phyloP scores from a whole-genome alignment of 805 yeast species.

The Candida koratica region DNA sequence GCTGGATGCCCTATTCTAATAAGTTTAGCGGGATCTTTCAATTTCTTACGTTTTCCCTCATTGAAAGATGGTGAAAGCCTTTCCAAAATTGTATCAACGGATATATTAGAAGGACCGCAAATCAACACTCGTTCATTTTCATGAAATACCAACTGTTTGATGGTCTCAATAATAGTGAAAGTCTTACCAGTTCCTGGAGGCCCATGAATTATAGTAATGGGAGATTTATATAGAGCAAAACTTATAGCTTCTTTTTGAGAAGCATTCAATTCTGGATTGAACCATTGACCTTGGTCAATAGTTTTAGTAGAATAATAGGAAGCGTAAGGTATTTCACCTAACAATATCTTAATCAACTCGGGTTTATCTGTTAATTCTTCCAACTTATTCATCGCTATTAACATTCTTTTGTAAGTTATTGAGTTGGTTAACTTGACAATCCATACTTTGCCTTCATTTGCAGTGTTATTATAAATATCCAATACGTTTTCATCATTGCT shows the following conservation, averaged over 20 bases:
- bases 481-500: constrained; percentile 48
- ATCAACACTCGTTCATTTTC: constrained; percentile 58
- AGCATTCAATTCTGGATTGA: constrained; percentile 48
- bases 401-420: constrained; percentile 74
- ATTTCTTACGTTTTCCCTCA: constrained; percentile 20
- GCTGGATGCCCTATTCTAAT: constrained; percentile 94
- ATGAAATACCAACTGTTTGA: constrained; percentile 60
- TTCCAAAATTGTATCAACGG: constrained; percentile 88
- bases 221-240: constrained; percentile 55
- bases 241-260: constrained; percentile 74
- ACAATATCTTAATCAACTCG: constrained; percentile 39
- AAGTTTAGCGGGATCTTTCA: constrained; percentile 31
- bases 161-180: constrained; percentile 75
- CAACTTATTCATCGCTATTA: constrained; percentile 66
- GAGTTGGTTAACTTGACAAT: constrained; percentile 64
- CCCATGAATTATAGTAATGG: constrained; percentile 64
- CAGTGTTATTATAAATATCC: constrained; percentile 41
- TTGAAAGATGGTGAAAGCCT: constrained; percentile 45
- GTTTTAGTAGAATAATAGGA: constrained; percentile 2
- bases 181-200: constrained; percentile 87
- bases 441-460: constrained; percentile 52
- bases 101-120: constrained; percentile 91
- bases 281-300: constrained; percentile 11
- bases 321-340: constrained; percentile 40
- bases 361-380: constrained; percentile 41